Percentiles rank a stretch among this genome's conserved stretches.
phyloP scores from a whole-genome alignment of 805 yeast species.

The Saccharomycopsis sp. region DNA sequence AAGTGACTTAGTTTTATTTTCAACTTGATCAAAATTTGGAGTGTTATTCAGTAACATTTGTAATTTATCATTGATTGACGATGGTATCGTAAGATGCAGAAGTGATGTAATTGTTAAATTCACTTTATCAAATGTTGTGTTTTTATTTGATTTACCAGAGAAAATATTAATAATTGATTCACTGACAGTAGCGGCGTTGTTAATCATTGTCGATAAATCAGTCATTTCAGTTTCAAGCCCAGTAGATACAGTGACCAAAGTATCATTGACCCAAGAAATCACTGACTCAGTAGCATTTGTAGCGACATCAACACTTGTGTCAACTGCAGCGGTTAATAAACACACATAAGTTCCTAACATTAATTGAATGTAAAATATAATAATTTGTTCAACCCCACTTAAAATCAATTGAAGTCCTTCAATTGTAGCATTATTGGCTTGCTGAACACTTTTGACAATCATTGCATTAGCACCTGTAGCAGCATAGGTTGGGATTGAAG shows the following conservation, averaged over 20 bases:
- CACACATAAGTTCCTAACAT: conserved; percentile 86
- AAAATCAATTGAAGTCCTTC: conserved; percentile 40
- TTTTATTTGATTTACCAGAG: conserved; percentile 34
- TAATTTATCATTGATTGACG: conserved; percentile 52
- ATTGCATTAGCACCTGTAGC: conserved; percentile 48
- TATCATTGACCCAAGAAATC: conserved; percentile 52
- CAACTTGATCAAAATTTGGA: conserved; percentile 61
- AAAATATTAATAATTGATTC: conserved; percentile 51
- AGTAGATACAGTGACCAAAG: conserved; percentile 45
- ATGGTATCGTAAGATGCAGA: conserved; percentile 56
- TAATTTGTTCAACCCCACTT: conserved; percentile 49
- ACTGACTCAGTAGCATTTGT: conserved; percentile 63
- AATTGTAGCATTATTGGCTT: conserved; percentile 41
- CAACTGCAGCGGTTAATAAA: conserved; percentile 63
- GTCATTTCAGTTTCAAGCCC: conserved; percentile 62
- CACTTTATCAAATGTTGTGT: conserved; percentile 37
- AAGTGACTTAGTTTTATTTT: conserved; percentile 47
- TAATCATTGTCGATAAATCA: conserved; percentile 51
- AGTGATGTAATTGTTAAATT: conserved; percentile 52
- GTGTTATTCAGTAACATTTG: conserved; percentile 42
- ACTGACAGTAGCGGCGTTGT: conserved; percentile 45
- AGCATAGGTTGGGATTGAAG: conserved; percentile 50
- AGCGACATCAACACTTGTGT: conserved; percentile 66
- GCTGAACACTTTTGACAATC: conserved; percentile 40
- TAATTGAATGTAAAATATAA: conserved; percentile 61